phyloP scores from a whole-genome alignment of 179 eudicot genomes.

The Vitellaria paradoxa region DNA sequence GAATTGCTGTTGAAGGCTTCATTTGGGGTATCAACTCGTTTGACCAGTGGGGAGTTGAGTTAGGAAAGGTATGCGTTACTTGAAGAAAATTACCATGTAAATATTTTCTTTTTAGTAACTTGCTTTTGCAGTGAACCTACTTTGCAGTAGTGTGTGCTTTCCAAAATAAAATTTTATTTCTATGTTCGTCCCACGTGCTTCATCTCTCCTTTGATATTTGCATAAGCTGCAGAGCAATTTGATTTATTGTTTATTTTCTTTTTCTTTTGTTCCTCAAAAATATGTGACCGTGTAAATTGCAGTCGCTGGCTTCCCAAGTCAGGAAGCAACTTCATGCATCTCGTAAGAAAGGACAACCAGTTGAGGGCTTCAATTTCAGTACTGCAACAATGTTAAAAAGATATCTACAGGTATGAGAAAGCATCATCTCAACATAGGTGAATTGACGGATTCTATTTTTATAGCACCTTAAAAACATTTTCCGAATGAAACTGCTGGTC shows the following conservation, averaged over 20 bases:
- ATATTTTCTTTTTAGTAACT: neutral
- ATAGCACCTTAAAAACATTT: neutral
- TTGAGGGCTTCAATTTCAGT: slow-evolving; percentile 88
- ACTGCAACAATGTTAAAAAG: slow-evolving; percentile 61
- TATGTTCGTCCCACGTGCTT: neutral
- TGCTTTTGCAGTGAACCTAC: slow-evolving; percentile 6
- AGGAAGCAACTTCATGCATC: slow-evolving; percentile 94
- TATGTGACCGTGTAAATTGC: slow-evolving; percentile 29
- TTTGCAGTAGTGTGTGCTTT: neutral
- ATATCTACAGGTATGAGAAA: slow-evolving; percentile 68
- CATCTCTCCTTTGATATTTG: neutral
- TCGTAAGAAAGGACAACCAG: slow-evolving; percentile 67
- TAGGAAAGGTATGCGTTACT: slow-evolving; percentile 66
- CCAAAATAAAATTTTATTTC: neutral
- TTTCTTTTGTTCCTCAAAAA: neutral
- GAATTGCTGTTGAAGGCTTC: slow-evolving; percentile 97
- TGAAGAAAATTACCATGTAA: neutral
- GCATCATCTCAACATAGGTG: neutral
- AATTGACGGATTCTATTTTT: neutral
- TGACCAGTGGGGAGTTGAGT: slow-evolving; percentile 99
- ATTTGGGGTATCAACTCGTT: slow-evolving; percentile 97
- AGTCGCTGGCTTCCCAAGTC: slow-evolving; percentile 93
- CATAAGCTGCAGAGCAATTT: neutral
- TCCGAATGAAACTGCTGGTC: neutral
- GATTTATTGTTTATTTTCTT: neutral